A percentile compares a stretch with the other conserved stretches of the same genome.
phyloP scores from a whole-genome alignment of 495 filamentous ascomycete genomes.

The Xylaria grammica region DNA sequence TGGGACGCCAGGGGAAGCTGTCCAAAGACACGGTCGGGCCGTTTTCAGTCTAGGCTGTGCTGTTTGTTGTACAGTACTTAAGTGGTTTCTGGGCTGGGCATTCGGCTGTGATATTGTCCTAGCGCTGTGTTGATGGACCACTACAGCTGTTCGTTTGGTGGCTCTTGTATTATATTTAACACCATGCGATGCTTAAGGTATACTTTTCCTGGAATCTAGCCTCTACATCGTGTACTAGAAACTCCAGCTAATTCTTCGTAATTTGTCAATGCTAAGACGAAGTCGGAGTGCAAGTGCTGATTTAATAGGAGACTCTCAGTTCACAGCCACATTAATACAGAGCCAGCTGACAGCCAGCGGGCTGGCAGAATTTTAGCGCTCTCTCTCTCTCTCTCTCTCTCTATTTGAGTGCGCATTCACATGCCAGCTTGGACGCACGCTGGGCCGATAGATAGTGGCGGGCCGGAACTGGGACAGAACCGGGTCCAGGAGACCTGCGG shows the following conservation, averaged over 20 bases:
- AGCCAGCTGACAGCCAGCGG: conserved; percentile 37
- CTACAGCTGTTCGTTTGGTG: neutral
- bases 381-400: neutral
- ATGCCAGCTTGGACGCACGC: neutral
- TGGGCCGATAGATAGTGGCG: neutral
- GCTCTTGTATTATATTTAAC: neutral
- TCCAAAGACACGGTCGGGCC: neutral
- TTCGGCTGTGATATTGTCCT: neutral
- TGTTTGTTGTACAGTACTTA: neutral
- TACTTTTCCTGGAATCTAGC: neutral
- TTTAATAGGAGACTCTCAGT: no score
- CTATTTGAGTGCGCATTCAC: conserved; percentile 10
- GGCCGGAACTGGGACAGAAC: neutral
- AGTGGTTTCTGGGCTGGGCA: neutral
- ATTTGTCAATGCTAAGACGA: neutral
- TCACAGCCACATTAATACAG: no score
- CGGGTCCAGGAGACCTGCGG: neutral
- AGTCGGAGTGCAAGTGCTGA: no score
- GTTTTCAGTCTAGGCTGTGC: conserved; percentile 1
- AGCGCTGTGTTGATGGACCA: neutral
- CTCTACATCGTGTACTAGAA: neutral
- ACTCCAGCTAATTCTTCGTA: neutral
- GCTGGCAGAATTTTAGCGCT: neutral
- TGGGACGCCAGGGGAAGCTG: neutral
- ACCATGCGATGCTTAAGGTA: neutral